These are phyloP conservation scores for Neohortaea acidophila DNA, from an alignment of 495 filamentous ascomycete species.

Conservation along the genomic window DNA sequence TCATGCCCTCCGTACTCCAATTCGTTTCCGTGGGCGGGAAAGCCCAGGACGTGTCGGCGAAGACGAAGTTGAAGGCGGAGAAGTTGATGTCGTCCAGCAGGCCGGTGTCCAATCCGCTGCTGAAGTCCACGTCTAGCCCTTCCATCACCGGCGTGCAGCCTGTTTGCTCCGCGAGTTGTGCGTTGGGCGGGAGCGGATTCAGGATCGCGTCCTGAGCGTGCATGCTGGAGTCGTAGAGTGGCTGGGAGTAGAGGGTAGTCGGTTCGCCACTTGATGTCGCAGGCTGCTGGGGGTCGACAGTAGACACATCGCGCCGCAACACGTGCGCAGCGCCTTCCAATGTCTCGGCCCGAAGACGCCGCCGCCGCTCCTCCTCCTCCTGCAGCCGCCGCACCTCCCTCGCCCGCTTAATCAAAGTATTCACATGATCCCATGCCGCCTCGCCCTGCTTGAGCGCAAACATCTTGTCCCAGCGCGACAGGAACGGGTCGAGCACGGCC, in stretches of 20 bases:
- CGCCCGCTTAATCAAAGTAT: constrained; percentile 7
- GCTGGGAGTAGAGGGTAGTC: neutral
- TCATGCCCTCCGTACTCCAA: too few relatives aligned
- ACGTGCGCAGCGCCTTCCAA: neutral
- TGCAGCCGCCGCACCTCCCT: neutral
- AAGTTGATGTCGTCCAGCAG: constrained; percentile 8
- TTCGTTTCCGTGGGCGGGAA: too few relatives aligned
- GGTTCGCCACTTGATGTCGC: too few relatives aligned
- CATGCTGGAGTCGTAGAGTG: neutral
- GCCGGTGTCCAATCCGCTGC: neutral
- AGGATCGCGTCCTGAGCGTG: neutral
- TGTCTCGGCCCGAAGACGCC: neutral
- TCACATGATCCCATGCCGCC: constrained; percentile 11
- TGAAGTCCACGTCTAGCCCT: neutral
- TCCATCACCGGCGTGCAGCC: neutral
- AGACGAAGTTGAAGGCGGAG: constrained; percentile 10
- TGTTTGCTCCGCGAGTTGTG: neutral
- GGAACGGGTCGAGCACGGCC: constrained; percentile 11
- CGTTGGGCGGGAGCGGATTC: neutral
- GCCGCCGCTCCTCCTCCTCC: neutral
- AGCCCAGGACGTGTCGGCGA: constrained; percentile 5
- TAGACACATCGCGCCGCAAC: too few relatives aligned
- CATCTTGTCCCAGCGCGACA: constrained; percentile 8
- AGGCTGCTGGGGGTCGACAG: too few relatives aligned
- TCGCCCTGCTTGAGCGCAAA: constrained; percentile 4